Percentiles rank a stretch among this genome's conserved stretches.
Evolutionary conservation across 805 yeast genomes (phyloP).

Genomic region (Metschnikowia kunwiensis): DNA sequence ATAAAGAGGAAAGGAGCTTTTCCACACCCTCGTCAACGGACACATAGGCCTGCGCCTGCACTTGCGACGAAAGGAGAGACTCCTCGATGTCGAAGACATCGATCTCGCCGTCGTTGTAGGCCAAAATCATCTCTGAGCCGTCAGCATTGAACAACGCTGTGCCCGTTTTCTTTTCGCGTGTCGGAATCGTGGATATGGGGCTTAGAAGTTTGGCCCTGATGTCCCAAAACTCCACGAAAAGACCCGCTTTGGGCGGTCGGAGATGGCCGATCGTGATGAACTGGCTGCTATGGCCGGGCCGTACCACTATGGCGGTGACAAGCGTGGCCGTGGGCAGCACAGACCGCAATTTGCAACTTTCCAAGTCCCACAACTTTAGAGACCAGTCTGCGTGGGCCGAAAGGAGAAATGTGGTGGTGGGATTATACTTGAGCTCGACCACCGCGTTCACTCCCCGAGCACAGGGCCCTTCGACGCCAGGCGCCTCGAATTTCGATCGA

Average conservation of each 20-base stretch:
- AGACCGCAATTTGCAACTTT: constrained; percentile 3
- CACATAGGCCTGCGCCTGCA: constrained; percentile 2
- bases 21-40: constrained; percentile 8
- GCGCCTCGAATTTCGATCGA: background rate
- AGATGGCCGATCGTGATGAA: constrained; percentile 14
- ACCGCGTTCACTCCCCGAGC: constrained; percentile 8
- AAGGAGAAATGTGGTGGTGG: constrained; percentile 8
- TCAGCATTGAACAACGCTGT: constrained; percentile 13
- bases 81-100: constrained; percentile 15
- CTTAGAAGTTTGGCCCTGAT: constrained; percentile 9
- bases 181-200: constrained; percentile 14
- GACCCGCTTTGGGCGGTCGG: constrained; percentile 12
- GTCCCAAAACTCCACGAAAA: constrained; percentile 20
- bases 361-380: constrained; percentile 14
- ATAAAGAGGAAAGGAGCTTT: constrained; percentile 8
- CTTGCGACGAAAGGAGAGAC: constrained; percentile 9
- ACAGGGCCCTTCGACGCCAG: constrained; percentile 1
- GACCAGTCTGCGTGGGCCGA: constrained; percentile 19
- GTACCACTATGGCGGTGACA: constrained; percentile 7
- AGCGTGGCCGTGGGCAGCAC: constrained; percentile 15
- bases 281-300: constrained; percentile 15
- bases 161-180: constrained; percentile 7
- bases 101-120: constrained; percentile 16
- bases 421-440: constrained; percentile 10
- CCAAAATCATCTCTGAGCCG: constrained; percentile 14